Evolutionary conservation across 441 rosid genomes (phyloP), one percentile per base, ranked within the genome.

Genomic region (Gossypium laxum): DNA sequence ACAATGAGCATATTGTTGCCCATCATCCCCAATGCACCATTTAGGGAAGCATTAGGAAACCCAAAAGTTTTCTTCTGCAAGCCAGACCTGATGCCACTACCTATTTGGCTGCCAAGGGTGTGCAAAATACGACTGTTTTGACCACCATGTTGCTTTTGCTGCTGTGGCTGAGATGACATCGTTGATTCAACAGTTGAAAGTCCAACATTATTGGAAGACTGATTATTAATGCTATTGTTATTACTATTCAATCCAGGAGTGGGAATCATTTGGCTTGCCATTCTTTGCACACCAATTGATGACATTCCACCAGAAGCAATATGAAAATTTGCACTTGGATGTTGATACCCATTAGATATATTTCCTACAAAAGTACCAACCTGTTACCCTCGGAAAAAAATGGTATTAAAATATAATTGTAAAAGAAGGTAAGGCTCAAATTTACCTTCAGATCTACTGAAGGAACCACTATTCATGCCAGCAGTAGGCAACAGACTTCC

Each of bases 241-340:
- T 48, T 84, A 68, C 71, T 87, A 72, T 81, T 91, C 73, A 88
- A 87, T 56, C 97, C 96, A 66, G 99, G 97, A 30, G 99, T 90
- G 72, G 99, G 99, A 81, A 96, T 92, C 99, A 96, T 96, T 76
- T 93, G 97, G 78, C 89, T 85, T 71, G 87, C 63, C 81, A 81
- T 85, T 81, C 97, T 85, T 68, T 84, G 94, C 38, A 79, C 79
- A 55, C 86, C 87, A 84, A 83, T 77, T 34, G 95, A 83, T 65
- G 96, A 71, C 85, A 91, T 91, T 57, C 91, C 97, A 82, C 89
- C 84, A 73, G 97, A 86, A 79, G 87, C 86, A 74, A 89, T 78
- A 69, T 88, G 77, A 86, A 80, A 88, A 82, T 84, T 90, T 69
- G 88, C 81, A 21, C 86, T 76, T 52, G 96, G 81, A 74, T 91